phyloP scores from a whole-genome alignment of 345 rosid genomes.

The Populus davidiana region DNA sequence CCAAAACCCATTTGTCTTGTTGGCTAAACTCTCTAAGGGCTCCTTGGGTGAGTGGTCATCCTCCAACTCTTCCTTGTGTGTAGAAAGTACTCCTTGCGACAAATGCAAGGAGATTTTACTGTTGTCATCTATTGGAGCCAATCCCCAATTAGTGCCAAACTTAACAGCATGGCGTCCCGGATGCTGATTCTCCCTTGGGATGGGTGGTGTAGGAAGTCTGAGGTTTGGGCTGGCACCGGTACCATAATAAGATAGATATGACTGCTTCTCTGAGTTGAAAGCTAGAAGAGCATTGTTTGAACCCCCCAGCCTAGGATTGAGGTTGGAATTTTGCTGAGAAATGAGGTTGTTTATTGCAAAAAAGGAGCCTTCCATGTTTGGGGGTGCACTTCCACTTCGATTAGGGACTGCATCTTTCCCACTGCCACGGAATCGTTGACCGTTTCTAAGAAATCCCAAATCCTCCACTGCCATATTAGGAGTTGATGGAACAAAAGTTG shows the following conservation, averaged over 20 bases:
- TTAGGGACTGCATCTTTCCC: constrained; percentile 36
- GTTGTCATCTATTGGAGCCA: constrained; percentile 25
- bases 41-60: constrained; percentile 39
- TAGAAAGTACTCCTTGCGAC: constrained; percentile 46
- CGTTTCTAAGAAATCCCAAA: constrained; percentile 21
- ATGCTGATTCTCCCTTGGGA: constrained; percentile 29
- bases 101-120: constrained; percentile 28
- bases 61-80: constrained; percentile 58
- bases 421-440: constrained; percentile 16
- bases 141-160: constrained; percentile 33
- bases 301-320: constrained; percentile 19
- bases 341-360: constrained; percentile 42
- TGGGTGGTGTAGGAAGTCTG: constrained; percentile 37
- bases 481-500: constrained; percentile 25
- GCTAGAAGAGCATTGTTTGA: constrained; percentile 9
- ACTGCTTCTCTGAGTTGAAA: constrained; percentile 27
- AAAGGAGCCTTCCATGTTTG: constrained; percentile 57
- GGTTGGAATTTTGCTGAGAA: constrained; percentile 27
- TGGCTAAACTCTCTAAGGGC: constrained; percentile 20
- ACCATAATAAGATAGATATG: constrained; percentile 20
- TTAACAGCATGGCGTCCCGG: constrained; percentile 24
- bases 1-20: constrained; percentile 23
- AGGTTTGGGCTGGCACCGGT: constrained; percentile 35
- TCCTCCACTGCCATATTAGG: constrained; percentile 27
- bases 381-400: constrained; percentile 69